Evolutionary conservation across 2,329 filamentous ascomycete species (phyloP), one percentile per base, ranked within the genome.

Genomic region (Venturia aucupariae): DNA sequence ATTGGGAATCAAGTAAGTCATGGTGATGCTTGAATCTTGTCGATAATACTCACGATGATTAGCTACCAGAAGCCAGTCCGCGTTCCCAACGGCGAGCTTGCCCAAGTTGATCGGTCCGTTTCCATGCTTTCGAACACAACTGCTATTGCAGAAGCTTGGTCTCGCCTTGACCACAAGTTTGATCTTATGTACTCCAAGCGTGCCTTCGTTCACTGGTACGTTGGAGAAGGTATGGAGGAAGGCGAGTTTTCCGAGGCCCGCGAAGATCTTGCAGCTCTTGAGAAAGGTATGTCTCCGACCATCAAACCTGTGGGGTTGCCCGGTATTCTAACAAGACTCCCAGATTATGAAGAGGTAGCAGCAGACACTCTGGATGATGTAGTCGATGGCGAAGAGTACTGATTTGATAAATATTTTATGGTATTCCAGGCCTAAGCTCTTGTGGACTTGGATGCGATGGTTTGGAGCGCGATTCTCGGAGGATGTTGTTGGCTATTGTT

Each of bases 181-280:
- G 86, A 89, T 71, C 86, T 89, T 71, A 89, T 89, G 87, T 88
- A 89, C 82, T 86, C 83, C 79, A 89, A 89, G 83, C 86, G 87
- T 69, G 86, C 87, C 66, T 89, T 90, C 71, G 86, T 89, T 57
- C 86, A 90, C 79, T 89, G 87, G 87, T 90, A 90, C 70, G 90
- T 94, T 63, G 90, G 90, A 69, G 90, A 94, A 80, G 90, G 90
- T 79, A 94, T 94, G 90, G 90, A 94, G 80, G 90, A 94, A 76
- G 90, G 90, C 71, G 90, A 94, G 77, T 94, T 94, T 80, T 89
- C 87, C 68, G 90, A 94, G 78, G 90, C 90, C 67, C 87, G 90
- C 70, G 90, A 94, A 80, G 90, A 94, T 75, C 81, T 94, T 67
- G 90, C 90, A 67, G 90, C 90, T 60, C 81, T 94, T 41, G 90